Percentiles rank a stretch among this genome's conserved stretches.
Evolutionary conservation across 345 rosid genomes (phyloP).

Genomic region (Citrus glauca): DNA sequence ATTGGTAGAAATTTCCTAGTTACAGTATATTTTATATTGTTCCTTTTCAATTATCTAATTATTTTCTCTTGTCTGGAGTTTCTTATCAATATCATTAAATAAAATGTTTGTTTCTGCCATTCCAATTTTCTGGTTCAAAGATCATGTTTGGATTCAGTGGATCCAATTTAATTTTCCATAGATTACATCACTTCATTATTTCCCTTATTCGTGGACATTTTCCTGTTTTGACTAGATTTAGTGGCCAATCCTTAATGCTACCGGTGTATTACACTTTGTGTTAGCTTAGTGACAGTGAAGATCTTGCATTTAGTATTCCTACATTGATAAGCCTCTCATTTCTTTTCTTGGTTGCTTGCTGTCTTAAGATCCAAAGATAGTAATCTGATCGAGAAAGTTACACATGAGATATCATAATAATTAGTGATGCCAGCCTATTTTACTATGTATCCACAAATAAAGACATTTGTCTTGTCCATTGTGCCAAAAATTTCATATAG

Average conservation of each 20-base stretch:
- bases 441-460: background rate
- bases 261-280: background rate
- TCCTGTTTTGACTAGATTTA: background rate
- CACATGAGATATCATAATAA: background rate
- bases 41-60: background rate
- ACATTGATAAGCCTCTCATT: background rate
- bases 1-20: background rate
- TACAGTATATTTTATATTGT: background rate
- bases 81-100: background rate
- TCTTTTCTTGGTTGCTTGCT: background rate
- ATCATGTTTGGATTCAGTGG: background rate
- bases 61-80: background rate
- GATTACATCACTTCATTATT: background rate
- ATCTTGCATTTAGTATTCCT: background rate
- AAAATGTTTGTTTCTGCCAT: background rate
- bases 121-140: background rate
- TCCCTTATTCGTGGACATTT: background rate
- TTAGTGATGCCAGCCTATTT: background rate
- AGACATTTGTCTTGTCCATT: background rate
- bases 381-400: background rate
- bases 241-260: background rate
- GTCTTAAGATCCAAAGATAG: background rate
- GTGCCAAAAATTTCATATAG: background rate
- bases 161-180: background rate
- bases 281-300: background rate